Evolutionary conservation across 164 flowering plant species (phyloP), one percentile per base, ranked within the genome.

Genomic region (Berberis vulgaris): DNA sequence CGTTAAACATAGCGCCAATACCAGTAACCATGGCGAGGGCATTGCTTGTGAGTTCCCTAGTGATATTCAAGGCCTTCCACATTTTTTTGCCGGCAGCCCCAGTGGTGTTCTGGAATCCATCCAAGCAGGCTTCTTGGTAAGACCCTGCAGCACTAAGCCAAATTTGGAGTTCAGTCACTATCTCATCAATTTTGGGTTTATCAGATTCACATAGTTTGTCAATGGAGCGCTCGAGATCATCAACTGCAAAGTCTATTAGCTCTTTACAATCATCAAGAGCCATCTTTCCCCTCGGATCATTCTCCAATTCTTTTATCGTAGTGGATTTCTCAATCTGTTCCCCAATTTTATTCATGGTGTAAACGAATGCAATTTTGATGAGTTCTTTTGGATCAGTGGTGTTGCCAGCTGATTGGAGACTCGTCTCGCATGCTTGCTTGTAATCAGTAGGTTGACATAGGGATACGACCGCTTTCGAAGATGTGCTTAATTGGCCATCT

Each of bases 71-170:
- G n/a, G 60, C 60, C 6, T 57, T 26, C 43, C 60, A 40, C 60
- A 57, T 57, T 1, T 38, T 7, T 42, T 57, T 45, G 1, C 60
- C 60, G 6, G 60, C 60, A 57, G 8, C 41, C 6, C 60, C 60
- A 1, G 72, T 38, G 0, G 68, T 45, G 1, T 59, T 65, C 52
- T 76, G 70, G 6, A 79, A 47, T 41, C 76, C 74, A 9, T 79
- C 79, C 39, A 71, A 41, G 43, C 82, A 76, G 4, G 82, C 76
- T 44, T 79, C 76, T 1, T 75, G 70, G 65, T 76, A 76, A 0
- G 81, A 76, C 5, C 71, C 45, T 4, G 65, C 65, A 5, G 74
- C 82, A 60, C 77, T 76, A 7, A 79, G 77, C 12, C 72, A 63
- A 11, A 77, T 71, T 55, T 73, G 77, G 1, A 76, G 50, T 45